Base-by-base conservation (phyloP, 106 monocot genomes). In the Dioscorea zingiberensis region DNA sequence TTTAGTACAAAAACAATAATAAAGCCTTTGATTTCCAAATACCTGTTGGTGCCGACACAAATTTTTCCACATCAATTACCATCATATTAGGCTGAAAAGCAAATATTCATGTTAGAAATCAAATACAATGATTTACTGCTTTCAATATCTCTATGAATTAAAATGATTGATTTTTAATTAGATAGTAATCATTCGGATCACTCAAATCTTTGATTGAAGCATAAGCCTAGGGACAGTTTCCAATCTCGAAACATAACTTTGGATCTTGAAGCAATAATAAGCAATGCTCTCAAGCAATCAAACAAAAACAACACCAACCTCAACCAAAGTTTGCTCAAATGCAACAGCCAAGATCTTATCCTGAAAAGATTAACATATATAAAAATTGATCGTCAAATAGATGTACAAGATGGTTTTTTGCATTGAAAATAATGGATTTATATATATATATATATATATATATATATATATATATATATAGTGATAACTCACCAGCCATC, bases 321-420 rank as follows among this genome's bases (percentile, higher is more conserved):
- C 91, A 64, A 95, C 91, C 46, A 95, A 72, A 44, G 91, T 88
- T 68, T 95, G 83, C 72, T 83, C 84, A 88, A 95, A 91, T 69
- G 88, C 95, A 62, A 81, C 65, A 76, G 83, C 81, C 44, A 97
- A 61, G 51, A 97, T 28, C 59, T 86, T 88, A 60, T 97, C 91
- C 97, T 97, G 79, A 16, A 64, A 69, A 4, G 53, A 48, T 4
- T 19, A 17, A 59, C n/a, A n/a, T n/a, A n/a, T n/a, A n/a, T n/a
- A 21, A 25, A 46, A 65, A 23, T 38, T 1, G 38, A 38, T 38
- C 38, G 4, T 38, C 4, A 38, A n/a, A 38, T 10, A 38, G 38
- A 38, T 38, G 38, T 0, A 38, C 0, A 10, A 2, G 10, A 38
- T 38, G 38, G 38, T 38, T 38, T 38, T 38, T 38, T 38, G 38